Evolutionary conservation across 257 asterid genomes (phyloP), one percentile per base, ranked within the genome.

Genomic region (Cinchona pubescens): DNA sequence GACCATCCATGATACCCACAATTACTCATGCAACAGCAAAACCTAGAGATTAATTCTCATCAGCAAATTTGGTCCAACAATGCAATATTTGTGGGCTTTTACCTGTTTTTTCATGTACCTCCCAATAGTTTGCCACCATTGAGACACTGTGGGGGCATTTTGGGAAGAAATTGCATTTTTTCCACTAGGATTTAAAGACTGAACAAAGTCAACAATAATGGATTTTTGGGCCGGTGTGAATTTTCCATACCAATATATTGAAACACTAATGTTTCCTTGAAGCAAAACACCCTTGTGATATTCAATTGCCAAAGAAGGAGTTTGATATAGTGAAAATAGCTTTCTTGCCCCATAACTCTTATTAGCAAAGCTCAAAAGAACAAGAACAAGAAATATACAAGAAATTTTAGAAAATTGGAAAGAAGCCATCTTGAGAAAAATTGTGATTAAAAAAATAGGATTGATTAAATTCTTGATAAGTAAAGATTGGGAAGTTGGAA

Each of bases 111-210:
- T 56, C 32, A 82, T 38, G 42, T 83, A 80, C 10, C 7, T 66
- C n/a, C 63, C 77, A 45, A 81, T 34, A 19, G 71, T 83, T n/a
- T 55, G 53, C 87, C 87, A 83, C 87, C 87, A 83, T 0, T 61
- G 53, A 21, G 81, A 77, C 37, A 72, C 77, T 3, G 84, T 49
- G 19, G 84, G 79, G 3, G 53, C n/a, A n/a, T 77, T 49, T 16
- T 27, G 46, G 14, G 65, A 4, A 25, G 63, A 37, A 19, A 14
- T 7, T 67, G 59, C 19, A 65, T 38, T 8, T 68, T 62, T 75
- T 1, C 16, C 38, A 1, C 51, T 19, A 13, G 43, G 72, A 32
- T 56, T 45, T 9, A 80, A 60, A n/a, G 87, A 62, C 10, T 42
- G 10, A 27, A 78, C 59, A 43, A 83, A 83, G 49, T 83, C 87